Conservation (phyloP, 2,329 filamentous ascomycete genomes). For the Neonectria faginata region DNA sequence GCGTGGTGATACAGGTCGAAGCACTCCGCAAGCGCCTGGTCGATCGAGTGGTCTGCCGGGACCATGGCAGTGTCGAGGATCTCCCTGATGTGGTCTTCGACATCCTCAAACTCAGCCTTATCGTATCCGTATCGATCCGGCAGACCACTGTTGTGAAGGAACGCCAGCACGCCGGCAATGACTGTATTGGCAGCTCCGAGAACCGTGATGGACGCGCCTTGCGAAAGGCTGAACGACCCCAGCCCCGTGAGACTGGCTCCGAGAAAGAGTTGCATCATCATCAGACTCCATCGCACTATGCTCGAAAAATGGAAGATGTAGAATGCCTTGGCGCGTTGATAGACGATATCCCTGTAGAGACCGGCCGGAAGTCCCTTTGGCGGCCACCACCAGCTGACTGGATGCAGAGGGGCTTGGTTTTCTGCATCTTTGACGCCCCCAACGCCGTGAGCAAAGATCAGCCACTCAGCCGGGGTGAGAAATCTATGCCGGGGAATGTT, state of each 20-base stretch:
- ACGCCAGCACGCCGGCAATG: conserved; percentile 61
- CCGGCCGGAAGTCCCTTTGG: conserved; percentile 61
- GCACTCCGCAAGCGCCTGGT: conserved; percentile 61
- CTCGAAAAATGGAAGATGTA: conserved; percentile 59
- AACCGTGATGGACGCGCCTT: conserved; percentile 59
- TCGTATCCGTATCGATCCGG: conserved; percentile 64
- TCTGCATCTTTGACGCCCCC: conserved; percentile 61
- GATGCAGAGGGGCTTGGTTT: conserved; percentile 55
- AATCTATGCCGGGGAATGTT: conserved; percentile 50
- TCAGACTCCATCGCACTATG: conserved; percentile 57
- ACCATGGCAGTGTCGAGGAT: conserved; percentile 62
- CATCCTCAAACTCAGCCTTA: conserved; percentile 60
- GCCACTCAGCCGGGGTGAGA: conserved; percentile 59
- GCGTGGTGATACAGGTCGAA: conserved; percentile 60
- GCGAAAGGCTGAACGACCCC: conserved; percentile 54
- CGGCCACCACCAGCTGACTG: conserved; percentile 58
- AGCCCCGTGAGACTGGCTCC: conserved; percentile 63
- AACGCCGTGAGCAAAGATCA: conserved; percentile 59
- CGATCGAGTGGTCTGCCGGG: conserved; percentile 55
- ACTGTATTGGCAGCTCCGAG: conserved; percentile 64
- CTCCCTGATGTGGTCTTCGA: conserved; percentile 64
- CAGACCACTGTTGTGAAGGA: conserved; percentile 66
- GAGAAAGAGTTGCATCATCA: conserved; percentile 62
- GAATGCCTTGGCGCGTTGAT: conserved; percentile 58
- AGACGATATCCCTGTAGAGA: conserved; percentile 62